Conservation (phyloP, 768 basidiomycete genomes). For the Flagelloscypha sp. region DNA sequence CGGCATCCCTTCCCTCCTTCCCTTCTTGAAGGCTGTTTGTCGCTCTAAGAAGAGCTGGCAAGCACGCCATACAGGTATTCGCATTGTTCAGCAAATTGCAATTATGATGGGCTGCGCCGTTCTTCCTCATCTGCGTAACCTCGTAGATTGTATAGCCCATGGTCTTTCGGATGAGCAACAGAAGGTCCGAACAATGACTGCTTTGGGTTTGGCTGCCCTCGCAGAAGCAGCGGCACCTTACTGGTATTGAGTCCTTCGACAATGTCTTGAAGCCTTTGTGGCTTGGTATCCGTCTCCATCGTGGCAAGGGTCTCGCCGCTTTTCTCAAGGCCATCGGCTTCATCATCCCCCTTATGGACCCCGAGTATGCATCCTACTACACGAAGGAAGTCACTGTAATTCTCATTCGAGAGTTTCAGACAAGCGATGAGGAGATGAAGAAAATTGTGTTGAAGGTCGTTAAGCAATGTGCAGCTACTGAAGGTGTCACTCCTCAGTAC, state of each 20-base stretch:
- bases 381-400: slow-evolving; percentile 55
- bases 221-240: slow-evolving; percentile 74
- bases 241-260: slow-evolving; percentile 78
- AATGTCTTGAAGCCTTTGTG: slow-evolving; percentile 71
- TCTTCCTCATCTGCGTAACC: slow-evolving; percentile 64
- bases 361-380: slow-evolving; percentile 78
- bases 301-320: slow-evolving; percentile 70
- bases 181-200: slow-evolving; percentile 76
- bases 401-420: slow-evolving; percentile 97
- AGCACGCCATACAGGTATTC: slow-evolving; percentile 74
- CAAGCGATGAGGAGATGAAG: slow-evolving; percentile 99
- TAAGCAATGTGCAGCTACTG: slow-evolving; percentile 97
- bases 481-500: slow-evolving; percentile 92
- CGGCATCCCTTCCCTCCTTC: slow-evolving; percentile 67
- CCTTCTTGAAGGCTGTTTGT: slow-evolving; percentile 73
- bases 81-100: slow-evolving; percentile 76
- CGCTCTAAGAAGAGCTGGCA: slow-evolving; percentile 79
- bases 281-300: slow-evolving; percentile 71
- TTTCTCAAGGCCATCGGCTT: slow-evolving; percentile 78
- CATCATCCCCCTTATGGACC: slow-evolving; percentile 79
- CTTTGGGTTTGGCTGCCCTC: slow-evolving; percentile 60
- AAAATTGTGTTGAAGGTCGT: slow-evolving; percentile 99
- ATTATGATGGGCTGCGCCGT: slow-evolving; percentile 83
- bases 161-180: slow-evolving; percentile 73
- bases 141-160: slow-evolving; percentile 68